Conservation (phyloP, 176 grass and related monocot genomes). For the Dactylis glomerata region DNA sequence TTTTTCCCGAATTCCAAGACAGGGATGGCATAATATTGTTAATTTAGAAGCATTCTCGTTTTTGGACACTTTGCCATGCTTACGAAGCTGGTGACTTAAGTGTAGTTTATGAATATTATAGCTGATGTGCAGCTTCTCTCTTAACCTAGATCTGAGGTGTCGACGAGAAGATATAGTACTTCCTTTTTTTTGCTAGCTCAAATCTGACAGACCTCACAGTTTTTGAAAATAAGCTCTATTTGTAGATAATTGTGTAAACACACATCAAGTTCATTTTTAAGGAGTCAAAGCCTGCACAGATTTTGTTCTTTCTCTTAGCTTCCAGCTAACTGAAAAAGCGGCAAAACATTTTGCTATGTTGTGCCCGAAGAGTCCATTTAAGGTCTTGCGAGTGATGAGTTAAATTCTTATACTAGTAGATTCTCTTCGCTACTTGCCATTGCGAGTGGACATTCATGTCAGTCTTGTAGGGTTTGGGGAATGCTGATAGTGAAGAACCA, state of each 20-base stretch:
- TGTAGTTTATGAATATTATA: constrained; percentile 9
- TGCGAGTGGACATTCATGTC: neutral
- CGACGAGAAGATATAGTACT: neutral
- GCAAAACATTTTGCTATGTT: constrained; percentile 1
- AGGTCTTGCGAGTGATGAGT: neutral
- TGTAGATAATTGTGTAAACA: neutral
- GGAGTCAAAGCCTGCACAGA: neutral
- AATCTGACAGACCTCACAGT: neutral
- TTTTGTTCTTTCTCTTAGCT: neutral
- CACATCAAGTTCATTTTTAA: neutral
- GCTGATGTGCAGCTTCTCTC: constrained; percentile 8
- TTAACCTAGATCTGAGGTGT: neutral
- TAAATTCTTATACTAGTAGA: neutral
- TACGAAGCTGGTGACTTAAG: neutral
- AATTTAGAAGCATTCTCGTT: neutral
- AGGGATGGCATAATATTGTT: neutral
- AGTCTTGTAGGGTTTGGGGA: neutral
- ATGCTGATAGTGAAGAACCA: neutral
- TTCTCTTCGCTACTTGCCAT: neutral
- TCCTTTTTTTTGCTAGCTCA: neutral
- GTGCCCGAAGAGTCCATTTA: neutral
- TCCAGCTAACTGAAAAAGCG: constrained; percentile 16
- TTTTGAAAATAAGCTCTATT: neutral
- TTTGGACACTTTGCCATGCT: constrained; percentile 13
- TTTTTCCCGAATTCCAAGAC: constrained; percentile 3